Evolutionary conservation across 2,329 filamentous ascomycete genomes (phyloP).

Genomic region (Boeremia lycopersici): DNA sequence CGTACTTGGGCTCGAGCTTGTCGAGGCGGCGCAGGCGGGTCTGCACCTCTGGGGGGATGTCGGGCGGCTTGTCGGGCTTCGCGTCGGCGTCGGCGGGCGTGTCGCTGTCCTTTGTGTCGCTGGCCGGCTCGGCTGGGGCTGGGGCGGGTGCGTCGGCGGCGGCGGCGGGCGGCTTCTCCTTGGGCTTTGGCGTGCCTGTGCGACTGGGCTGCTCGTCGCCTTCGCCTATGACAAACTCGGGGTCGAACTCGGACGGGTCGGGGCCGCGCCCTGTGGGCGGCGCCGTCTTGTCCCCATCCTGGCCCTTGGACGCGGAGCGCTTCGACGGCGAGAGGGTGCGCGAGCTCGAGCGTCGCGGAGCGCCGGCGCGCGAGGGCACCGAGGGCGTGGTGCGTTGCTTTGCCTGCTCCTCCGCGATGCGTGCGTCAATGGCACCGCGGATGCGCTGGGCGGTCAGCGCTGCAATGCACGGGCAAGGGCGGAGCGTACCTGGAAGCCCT

Average conservation of each 20-base stretch:
- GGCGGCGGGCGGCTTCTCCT: constrained; percentile 45
- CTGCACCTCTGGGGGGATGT: constrained; percentile 75
- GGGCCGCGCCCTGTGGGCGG: constrained; percentile 63
- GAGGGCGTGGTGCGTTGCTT: constrained; percentile 65
- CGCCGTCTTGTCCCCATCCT: constrained; percentile 44
- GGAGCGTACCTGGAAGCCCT: constrained; percentile 37
- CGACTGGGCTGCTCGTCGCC: constrained; percentile 71
- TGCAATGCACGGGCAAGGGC: constrained; percentile 14
- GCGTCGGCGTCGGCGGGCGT: constrained; percentile 35
- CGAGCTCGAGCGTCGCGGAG: constrained; percentile 55
- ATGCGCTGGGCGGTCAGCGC: constrained; percentile 64
- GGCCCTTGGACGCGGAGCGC: constrained; percentile 31
- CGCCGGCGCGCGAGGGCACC: constrained; percentile 53
- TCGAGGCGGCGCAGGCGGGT: constrained; percentile 83
- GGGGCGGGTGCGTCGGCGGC: constrained; percentile 27
- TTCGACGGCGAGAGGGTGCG: constrained; percentile 48
- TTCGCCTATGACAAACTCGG: constrained; percentile 85
- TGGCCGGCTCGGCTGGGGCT: too few species aligned
- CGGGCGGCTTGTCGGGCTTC: constrained; percentile 48
- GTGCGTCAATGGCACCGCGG: constrained; percentile 82
- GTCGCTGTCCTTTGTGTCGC: constrained; percentile 41
- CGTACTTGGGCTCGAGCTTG: constrained; percentile 85
- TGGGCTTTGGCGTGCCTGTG: constrained; percentile 62
- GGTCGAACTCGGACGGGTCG: constrained; percentile 87
- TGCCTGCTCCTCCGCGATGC: constrained; percentile 90